Percentiles rank a stretch among this genome's conserved stretches.
Evolutionary conservation across 805 yeast species (phyloP).

Genomic region (Candida silvatica): DNA sequence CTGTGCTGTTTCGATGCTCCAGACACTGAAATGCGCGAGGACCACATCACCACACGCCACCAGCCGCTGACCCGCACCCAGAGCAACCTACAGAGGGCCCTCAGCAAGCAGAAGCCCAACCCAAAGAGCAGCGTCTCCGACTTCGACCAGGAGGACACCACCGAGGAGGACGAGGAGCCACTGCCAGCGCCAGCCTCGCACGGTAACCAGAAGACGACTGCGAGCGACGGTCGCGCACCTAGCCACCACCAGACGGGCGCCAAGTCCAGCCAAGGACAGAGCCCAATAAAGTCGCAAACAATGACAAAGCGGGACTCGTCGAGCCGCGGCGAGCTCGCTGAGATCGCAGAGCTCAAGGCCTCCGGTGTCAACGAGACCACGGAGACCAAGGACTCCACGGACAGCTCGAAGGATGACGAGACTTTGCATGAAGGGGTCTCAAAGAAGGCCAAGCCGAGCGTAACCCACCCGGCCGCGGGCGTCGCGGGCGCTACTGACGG

Average conservation of each 20-base stretch:
- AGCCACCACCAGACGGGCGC: not conserved
- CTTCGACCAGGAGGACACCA: conserved; percentile 4
- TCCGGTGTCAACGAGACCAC: conserved; percentile 21
- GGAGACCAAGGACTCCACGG: conserved; percentile 25
- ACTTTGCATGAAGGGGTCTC: conserved; percentile 11
- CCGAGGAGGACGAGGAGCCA: conserved; percentile 1
- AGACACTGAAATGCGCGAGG: conserved; percentile 21
- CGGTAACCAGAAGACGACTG: not conserved
- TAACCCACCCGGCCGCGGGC: conserved; percentile 7
- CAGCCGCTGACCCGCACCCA: conserved; percentile 24
- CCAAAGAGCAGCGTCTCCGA: conserved; percentile 5
- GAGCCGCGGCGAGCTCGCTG: too few relatives aligned
- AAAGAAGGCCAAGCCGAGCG: too few relatives aligned
- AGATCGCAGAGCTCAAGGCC: not conserved
- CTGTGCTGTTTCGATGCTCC: conserved; percentile 27
- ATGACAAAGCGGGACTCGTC: not conserved
- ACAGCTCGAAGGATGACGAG: conserved; percentile 28
- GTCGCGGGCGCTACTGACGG: not conserved
- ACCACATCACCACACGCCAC: conserved; percentile 14
- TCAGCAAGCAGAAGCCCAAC: conserved; percentile 13
- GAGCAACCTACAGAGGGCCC: conserved; percentile 26
- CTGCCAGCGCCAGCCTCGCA: not conserved
- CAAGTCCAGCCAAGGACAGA: not conserved
- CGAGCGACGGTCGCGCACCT: not conserved
- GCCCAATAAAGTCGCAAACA: not conserved